Evolutionary conservation across 2,329 filamentous ascomycete genomes (phyloP).

Genomic region (Epichloe festucae): DNA sequence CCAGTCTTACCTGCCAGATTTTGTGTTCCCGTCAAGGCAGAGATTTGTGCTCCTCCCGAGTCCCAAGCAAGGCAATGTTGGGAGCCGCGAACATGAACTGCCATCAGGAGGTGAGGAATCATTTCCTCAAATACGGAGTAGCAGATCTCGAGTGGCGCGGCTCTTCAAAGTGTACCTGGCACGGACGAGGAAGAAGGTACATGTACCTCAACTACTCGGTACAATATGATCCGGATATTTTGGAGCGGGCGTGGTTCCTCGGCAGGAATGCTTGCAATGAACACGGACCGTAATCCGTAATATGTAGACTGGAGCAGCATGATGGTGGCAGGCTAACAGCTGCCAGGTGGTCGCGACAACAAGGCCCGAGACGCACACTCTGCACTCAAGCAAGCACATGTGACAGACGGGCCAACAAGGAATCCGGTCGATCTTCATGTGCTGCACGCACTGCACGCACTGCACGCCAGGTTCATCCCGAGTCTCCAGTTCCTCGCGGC

Average conservation of each 20-base stretch:
- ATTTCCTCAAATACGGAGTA: background rate
- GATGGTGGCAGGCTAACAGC: background rate
- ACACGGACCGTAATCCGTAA: too few relatives aligned
- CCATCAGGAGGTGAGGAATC: background rate
- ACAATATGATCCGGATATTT: too few relatives aligned
- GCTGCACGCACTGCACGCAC: background rate
- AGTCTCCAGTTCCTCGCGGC: too few relatives aligned
- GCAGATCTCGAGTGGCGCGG: background rate
- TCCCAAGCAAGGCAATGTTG: background rate
- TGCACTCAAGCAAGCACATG: background rate
- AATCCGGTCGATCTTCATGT: background rate
- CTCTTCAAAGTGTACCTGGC: background rate
- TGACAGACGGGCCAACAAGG: background rate
- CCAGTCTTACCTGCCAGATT: background rate
- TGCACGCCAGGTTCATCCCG: background rate
- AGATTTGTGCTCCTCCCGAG: background rate
- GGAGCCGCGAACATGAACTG: background rate
- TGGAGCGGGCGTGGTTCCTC: background rate
- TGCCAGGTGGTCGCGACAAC: background rate
- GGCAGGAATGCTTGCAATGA: background rate
- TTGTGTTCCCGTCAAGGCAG: background rate
- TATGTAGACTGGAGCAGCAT: background rate
- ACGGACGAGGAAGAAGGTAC: too few relatives aligned
- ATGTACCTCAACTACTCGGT: too few relatives aligned
- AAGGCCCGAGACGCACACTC: too few relatives aligned